Base-by-base conservation (phyloP, 805 yeast species). In the Lipomyces spencermartinsiae region DNA sequence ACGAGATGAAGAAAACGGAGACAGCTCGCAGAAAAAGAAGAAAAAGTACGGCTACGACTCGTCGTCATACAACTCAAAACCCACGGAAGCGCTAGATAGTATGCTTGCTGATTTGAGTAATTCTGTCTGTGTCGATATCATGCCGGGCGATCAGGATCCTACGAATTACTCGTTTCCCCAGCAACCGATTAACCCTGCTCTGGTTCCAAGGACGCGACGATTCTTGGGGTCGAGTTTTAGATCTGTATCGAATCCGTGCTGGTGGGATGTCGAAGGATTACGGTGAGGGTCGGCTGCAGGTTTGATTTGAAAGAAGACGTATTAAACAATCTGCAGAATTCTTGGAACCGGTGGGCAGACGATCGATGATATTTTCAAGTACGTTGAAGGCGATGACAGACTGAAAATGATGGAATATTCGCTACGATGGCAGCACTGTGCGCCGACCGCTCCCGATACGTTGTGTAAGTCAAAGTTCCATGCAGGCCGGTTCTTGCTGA, bases 381-480 rank as follows among this genome's bases (percentile, higher is more conserved):
- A 94, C 74, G 82, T 35, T 83, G 88, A 46, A 74, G 74, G 78
- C 25, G 76, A 76, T 19, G 80, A 82, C 64, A 72, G 90, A 65
- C 73, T 86, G 19, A 83, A 84, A 25, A 79, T 89, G 73, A 83
- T 94, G 80, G 90, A 88, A 73, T 82, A 87, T 16, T 89, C 91
- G 0, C 75, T 95, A 49, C 79, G 81, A 58, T 93, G 97, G 97
- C 94, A 93, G 74, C 92, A 92, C 75, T 82, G 91, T 31, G 88
- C 91, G 0, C 99, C 99, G 1, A 93, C 98, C 0, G 97, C 97
- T 0, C 99, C 99, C 0, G 98, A 95, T 75, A 95, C 99, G 0
- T 79, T 95, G 56, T 90, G 93, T 68, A 66, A 60, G 65, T 60
- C 12, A 1, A 25, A n/a, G 16, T 59, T n/a, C 31, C 4, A 16